phyloP scores from a whole-genome alignment of 371 early-diverging fungal genomes.

The Actinomucor elegans region DNA sequence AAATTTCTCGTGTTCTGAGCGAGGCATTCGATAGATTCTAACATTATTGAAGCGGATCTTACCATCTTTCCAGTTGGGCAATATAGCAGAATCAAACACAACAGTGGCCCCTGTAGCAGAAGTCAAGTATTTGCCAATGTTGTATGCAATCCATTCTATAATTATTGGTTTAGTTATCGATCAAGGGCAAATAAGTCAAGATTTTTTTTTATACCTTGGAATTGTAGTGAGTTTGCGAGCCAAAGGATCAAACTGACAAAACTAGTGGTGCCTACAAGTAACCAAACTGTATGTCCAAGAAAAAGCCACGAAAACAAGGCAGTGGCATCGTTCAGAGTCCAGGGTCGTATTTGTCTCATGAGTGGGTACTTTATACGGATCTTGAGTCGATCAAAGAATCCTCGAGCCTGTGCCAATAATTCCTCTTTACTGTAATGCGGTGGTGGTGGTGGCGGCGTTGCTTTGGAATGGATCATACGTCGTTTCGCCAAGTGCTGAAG shows the following conservation, averaged over 20 bases:
- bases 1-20: constrained; percentile 43
- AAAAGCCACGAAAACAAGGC: constrained; percentile 91
- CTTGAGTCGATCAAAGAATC: constrained; percentile 49
- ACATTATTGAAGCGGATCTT: constrained; percentile 88
- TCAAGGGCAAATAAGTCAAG: neutral
- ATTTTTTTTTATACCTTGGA: constrained; percentile 72
- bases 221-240: constrained; percentile 81
- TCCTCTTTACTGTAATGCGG: constrained; percentile 26
- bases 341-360: constrained; percentile 72
- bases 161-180: too few species aligned
- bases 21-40: constrained; percentile 52
- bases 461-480: neutral
- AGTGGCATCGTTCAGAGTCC: constrained; percentile 85
- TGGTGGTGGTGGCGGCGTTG: neutral
- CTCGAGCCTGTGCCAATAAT: constrained; percentile 42
- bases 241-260: constrained; percentile 81
- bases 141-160: constrained; percentile 78
- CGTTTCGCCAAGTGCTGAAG: too few species aligned
- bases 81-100: constrained; percentile 85
- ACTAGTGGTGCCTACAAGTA: constrained; percentile 89
- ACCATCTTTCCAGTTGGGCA: constrained; percentile 91
- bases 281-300: constrained; percentile 80
- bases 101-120: constrained; percentile 83
- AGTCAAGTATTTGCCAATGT: constrained; percentile 78
- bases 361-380: constrained; percentile 60